A percentile compares a stretch with the other conserved stretches of the same genome.
Conservation (phyloP, 371 early-diverging fungal species). For the Mucor indicus region DNA sequence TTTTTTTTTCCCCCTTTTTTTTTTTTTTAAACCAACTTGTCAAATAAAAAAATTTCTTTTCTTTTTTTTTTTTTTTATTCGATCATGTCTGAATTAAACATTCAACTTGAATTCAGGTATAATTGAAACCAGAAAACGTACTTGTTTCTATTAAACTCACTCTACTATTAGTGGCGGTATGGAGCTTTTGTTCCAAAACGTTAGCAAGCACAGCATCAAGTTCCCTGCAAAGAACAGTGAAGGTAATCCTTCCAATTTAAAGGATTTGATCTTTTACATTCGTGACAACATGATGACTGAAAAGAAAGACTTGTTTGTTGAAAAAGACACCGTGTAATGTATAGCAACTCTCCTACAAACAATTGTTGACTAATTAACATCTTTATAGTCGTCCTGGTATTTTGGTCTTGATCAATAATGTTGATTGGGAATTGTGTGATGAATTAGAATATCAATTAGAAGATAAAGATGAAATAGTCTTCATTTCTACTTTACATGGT, state of each 20-base stretch:
- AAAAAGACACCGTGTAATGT: conserved; percentile 80
- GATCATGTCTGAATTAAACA: conserved; percentile 18
- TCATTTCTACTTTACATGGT: conserved; percentile 96
- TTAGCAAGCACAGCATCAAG: conserved; percentile 51
- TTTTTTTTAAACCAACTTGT: no score
- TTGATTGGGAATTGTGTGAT: conserved; percentile 96
- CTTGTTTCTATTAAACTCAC: neutral
- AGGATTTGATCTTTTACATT: conserved; percentile 73
- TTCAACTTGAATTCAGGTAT: conserved; percentile 26
- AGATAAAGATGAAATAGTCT: conserved; percentile 80
- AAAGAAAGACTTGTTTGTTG: conserved; percentile 83
- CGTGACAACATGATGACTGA: conserved; percentile 72
- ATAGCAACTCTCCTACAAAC: neutral
- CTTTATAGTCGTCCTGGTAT: conserved; percentile 86
- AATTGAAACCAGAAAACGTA: neutral
- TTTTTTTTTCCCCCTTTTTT: no score
- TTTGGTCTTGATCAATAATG: conserved; percentile 90
- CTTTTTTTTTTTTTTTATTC: neutral
- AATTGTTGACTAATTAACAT: neutral
- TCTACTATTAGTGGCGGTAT: conserved; percentile 75
- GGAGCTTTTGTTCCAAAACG: conserved; percentile 88
- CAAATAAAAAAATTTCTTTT: neutral
- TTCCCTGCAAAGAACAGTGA: conserved; percentile 47
- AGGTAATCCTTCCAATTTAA: conserved; percentile 53
- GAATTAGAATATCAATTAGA: conserved; percentile 78